Percentiles rank a stretch among this genome's conserved stretches.
These are phyloP conservation scores for Starmerella vitae DNA, from an alignment of 805 yeast genomes.

Conservation along the genomic window DNA sequence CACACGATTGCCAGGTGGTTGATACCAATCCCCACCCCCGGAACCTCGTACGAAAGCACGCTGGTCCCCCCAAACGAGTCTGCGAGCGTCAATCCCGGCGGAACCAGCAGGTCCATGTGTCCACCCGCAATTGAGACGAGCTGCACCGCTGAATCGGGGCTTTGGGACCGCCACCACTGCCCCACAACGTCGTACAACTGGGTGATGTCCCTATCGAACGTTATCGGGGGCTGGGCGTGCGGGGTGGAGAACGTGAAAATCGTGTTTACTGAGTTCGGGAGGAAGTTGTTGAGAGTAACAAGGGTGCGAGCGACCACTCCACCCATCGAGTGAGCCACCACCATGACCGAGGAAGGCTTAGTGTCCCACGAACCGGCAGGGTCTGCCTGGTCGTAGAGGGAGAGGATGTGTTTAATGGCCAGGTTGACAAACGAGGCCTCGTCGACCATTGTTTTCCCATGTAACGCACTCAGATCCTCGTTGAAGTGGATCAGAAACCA, in stretches of 20 bases:
- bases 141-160: slow-evolving; percentile 35
- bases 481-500: slow-evolving; percentile 88
- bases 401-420: slow-evolving; percentile 63
- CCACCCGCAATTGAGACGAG: slow-evolving; percentile 88
- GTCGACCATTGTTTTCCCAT: slow-evolving; percentile 82
- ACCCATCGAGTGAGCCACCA: slow-evolving; percentile 94
- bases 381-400: slow-evolving; percentile 38
- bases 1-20: slow-evolving; percentile 93
- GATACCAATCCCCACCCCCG: slow-evolving; percentile 83
- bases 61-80: slow-evolving; percentile 71
- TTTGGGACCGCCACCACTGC: slow-evolving; percentile 51
- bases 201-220: slow-evolving; percentile 80
- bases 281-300: slow-evolving; percentile 66
- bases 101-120: slow-evolving; percentile 56
- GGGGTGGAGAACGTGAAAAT: slow-evolving; percentile 82
- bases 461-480: slow-evolving; percentile 92
- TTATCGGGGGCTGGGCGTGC: slow-evolving; percentile 81
- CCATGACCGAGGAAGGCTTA: slow-evolving; percentile 54
- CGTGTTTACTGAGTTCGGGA: slow-evolving; percentile 60
- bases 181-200: slow-evolving; percentile 61
- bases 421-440: slow-evolving; percentile 90
- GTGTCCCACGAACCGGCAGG: slow-evolving; percentile 5
- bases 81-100: slow-evolving; percentile 78
- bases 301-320: slow-evolving; percentile 84
- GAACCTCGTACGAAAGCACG: slow-evolving; percentile 72